A percentile compares a stretch with the other conserved stretches of the same genome.
Evolutionary conservation across 1,284 basidiomycete genomes (phyloP).

Genomic region (Cutaneotrichosporon arboriforme): DNA sequence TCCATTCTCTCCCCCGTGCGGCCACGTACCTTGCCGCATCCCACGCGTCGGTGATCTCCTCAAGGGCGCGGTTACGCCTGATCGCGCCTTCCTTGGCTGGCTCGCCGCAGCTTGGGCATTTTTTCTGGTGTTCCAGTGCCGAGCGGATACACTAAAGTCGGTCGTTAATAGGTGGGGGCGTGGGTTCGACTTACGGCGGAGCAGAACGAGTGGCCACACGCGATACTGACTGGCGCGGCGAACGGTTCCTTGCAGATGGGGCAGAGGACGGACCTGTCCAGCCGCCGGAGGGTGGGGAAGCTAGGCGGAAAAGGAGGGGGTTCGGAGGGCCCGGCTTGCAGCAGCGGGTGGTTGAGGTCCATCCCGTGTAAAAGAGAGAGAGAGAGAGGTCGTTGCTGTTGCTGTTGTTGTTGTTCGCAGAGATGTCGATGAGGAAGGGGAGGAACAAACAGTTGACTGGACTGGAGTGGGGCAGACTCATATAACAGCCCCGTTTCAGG

Average conservation of each 20-base stretch:
- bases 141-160: conserved; percentile 37
- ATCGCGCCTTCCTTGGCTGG: conserved; percentile 34
- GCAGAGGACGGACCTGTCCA: conserved; percentile 38
- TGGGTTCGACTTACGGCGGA: conserved; percentile 38
- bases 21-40: conserved; percentile 39
- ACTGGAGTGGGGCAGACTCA: no score
- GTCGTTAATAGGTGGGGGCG: neutral
- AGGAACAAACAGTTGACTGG: no score
- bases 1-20: no score
- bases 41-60: conserved; percentile 44
- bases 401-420: neutral
- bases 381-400: neutral
- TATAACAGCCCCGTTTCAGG: no score
- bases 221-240: conserved; percentile 37
- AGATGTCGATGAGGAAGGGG: neutral
- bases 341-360: conserved; percentile 38
- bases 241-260: conserved; percentile 44
- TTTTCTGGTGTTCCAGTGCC: conserved; percentile 27
- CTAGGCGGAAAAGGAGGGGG: conserved; percentile 33
- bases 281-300: conserved; percentile 29
- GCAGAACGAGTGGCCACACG: conserved; percentile 47
- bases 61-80: conserved; percentile 41
- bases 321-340: conserved; percentile 23
- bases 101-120: conserved; percentile 40
- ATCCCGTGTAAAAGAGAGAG: conserved; percentile 14